Evolutionary conservation across 495 filamentous ascomycete genomes (phyloP), one percentile per base, ranked within the genome.

Genomic region (Darksidea phi): DNA sequence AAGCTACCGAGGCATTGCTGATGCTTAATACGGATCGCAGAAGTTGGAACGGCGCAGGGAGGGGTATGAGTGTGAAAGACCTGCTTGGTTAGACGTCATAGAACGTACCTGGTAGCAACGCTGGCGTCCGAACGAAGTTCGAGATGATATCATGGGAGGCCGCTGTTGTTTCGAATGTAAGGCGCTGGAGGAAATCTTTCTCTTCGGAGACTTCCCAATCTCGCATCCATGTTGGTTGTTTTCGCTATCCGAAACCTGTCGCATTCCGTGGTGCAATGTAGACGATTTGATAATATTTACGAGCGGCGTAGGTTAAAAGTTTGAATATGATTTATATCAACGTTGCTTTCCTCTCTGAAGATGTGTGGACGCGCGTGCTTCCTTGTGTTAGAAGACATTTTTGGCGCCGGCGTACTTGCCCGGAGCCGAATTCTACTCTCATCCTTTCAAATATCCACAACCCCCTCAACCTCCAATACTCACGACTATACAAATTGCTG

Each of bases 1-100:
- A 73, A 60, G 71, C 71, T 1, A 71, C 70, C 6, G 68, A 68
- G 26, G 74, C 74, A 46, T 38, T 76, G 54, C 38, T 73, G 49
- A 75, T 74, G 74, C 48, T 76, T 20, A 74, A 72, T 48, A 59
- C 63, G 7, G 74, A 75, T 64, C 66, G 74, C 0, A 70, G 74
- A 54, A 67, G 59, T 25, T 69, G 67, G 71, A 61, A 32, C 36
- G 65, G 54, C 49, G 53, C 20, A 8, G 59, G 36, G 10, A 34
- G 61, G 41, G 61, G 61, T 11, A 64, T 64, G 61, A 64, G 61
- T 26, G 61, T 64, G 5, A 64, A 59, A 25, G 61, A 64, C 20
- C 34, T 64, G 36, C 36, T 64, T 32, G 28, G 28, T 10, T 32
- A 32, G 28, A 10, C 28, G 3, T 32, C 28, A 32, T 3, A 3